These are phyloP conservation scores for Rhizopogon vesiculosus DNA, from an alignment of 768 basidiomycete species.

Conservation along the genomic window DNA sequence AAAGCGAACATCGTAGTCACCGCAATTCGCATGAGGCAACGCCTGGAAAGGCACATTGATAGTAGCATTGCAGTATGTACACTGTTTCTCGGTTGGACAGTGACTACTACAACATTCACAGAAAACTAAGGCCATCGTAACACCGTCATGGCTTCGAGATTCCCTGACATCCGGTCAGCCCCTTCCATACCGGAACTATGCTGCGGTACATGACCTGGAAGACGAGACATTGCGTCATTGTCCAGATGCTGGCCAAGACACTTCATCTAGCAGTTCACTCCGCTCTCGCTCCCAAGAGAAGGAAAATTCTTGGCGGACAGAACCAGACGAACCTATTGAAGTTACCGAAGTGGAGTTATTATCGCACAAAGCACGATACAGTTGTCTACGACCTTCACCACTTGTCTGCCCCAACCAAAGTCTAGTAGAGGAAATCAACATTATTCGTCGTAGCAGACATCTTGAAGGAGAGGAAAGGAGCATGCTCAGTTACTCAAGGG, in stretches of 20 bases:
- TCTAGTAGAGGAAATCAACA: constrained; percentile 51
- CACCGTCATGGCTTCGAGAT: constrained; percentile 65
- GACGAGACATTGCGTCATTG: constrained; percentile 42
- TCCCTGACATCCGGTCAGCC: constrained; percentile 41
- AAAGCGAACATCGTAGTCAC: constrained; percentile 68
- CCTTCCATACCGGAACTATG: constrained; percentile 51
- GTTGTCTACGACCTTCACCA: constrained; percentile 61
- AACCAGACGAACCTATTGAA: constrained; percentile 14
- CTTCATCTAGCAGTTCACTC: background rate
- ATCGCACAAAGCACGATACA: constrained; percentile 37
- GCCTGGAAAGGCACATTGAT: constrained; percentile 65
- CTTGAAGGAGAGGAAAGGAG: constrained; percentile 67
- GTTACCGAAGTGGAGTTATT: constrained; percentile 12
- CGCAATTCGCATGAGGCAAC: constrained; percentile 55
- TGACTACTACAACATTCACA: constrained; percentile 21
- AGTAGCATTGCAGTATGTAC: constrained; percentile 61
- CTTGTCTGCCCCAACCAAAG: constrained; percentile 66
- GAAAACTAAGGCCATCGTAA: constrained; percentile 65
- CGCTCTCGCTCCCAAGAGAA: background rate
- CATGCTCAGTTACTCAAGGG: constrained; percentile 67
- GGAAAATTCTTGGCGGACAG: constrained; percentile 2
- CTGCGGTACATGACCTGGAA: constrained; percentile 48
- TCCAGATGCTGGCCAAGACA: constrained; percentile 22
- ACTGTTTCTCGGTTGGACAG: background rate
- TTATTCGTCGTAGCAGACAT: constrained; percentile 53